Percentiles rank a stretch among this genome's conserved stretches.
Conservation (phyloP, 306 rosid genomes). For the Dryas alaskensis region DNA sequence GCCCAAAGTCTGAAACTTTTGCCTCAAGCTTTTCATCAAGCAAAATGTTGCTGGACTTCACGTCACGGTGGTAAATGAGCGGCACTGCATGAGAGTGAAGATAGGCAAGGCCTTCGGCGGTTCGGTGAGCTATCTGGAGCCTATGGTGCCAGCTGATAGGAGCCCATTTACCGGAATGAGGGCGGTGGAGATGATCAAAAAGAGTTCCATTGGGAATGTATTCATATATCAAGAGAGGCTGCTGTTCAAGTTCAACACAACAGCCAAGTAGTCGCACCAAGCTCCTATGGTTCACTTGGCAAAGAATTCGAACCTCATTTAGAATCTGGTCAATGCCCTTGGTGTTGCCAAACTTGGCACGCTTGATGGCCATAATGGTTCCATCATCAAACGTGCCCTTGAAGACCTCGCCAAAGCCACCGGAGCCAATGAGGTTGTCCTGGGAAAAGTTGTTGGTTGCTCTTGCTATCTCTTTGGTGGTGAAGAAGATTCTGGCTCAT, state of each 20-base stretch:
- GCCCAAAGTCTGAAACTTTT: constrained; percentile 54
- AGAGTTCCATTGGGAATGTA: constrained; percentile 50
- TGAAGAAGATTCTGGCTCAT: constrained; percentile 45
- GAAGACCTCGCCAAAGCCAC: constrained; percentile 53
- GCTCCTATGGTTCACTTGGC: constrained; percentile 58
- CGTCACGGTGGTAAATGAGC: constrained; percentile 52
- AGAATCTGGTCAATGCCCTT: constrained; percentile 51
- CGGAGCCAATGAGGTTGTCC: constrained; percentile 42
- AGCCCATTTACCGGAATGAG: background rate
- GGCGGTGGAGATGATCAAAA: constrained; percentile 44
- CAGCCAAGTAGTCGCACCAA: constrained; percentile 54
- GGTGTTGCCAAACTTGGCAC: constrained; percentile 45
- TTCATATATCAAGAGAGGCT: constrained; percentile 44
- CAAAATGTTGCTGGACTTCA: constrained; percentile 56
- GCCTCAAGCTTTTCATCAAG: constrained; percentile 44
- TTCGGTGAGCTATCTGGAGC: constrained; percentile 46
- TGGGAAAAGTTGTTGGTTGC: constrained; percentile 54
- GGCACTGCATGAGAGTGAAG: constrained; percentile 50
- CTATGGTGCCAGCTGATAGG: constrained; percentile 43
- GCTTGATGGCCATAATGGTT: constrained; percentile 38
- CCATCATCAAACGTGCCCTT: constrained; percentile 48
- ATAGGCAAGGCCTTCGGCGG: constrained; percentile 51
- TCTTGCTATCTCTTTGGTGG: constrained; percentile 38
- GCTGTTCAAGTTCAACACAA: constrained; percentile 39
- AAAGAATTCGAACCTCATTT: constrained; percentile 50